phyloP scores from a whole-genome alignment of 768 basidiomycete genomes.

The Hemileccinum rubropunctum region DNA sequence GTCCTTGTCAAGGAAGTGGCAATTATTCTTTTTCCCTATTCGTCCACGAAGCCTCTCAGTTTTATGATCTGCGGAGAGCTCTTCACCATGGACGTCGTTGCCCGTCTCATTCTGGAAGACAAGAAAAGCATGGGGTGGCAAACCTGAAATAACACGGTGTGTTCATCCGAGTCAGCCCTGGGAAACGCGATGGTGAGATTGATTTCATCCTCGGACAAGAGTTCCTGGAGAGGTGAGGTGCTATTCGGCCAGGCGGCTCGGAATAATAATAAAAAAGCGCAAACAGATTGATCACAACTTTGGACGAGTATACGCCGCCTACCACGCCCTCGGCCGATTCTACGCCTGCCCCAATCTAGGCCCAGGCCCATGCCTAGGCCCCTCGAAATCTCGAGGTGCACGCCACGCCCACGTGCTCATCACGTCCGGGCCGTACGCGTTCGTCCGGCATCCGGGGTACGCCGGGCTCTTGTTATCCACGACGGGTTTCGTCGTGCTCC shows the following conservation, averaged over 20 bases:
- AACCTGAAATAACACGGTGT: no score
- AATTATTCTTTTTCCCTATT: slow-evolving; percentile 11
- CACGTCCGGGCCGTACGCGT: slow-evolving; percentile 25
- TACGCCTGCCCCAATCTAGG: slow-evolving; percentile 18
- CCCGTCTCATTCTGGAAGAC: slow-evolving; percentile 10
- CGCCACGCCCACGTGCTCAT: slow-evolving; percentile 23
- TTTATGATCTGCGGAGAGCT: slow-evolving; percentile 4
- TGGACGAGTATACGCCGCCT: slow-evolving; percentile 20
- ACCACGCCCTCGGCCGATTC: slow-evolving; percentile 19
- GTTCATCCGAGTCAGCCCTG: no score
- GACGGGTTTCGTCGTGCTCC: slow-evolving; percentile 12
- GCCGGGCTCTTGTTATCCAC: slow-evolving; percentile 32
- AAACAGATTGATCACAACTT: no score
- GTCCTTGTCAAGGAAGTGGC: no score
- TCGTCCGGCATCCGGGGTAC: slow-evolving; percentile 31
- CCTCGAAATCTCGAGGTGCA: not conserved
- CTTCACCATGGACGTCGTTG: slow-evolving; percentile 11
- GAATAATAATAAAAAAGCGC: no score
- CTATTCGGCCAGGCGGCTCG: slow-evolving; percentile 1
- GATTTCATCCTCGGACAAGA: no score
- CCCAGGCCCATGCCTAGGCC: not conserved
- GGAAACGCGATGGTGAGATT: slow-evolving; percentile 6
- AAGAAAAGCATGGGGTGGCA: slow-evolving; percentile 10
- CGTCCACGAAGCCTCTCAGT: slow-evolving; percentile 12
- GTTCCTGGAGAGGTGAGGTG: slow-evolving; percentile 5